Evolutionary conservation across 2,329 filamentous ascomycete genomes (phyloP).

Genomic region (Botrytis elliptica): DNA sequence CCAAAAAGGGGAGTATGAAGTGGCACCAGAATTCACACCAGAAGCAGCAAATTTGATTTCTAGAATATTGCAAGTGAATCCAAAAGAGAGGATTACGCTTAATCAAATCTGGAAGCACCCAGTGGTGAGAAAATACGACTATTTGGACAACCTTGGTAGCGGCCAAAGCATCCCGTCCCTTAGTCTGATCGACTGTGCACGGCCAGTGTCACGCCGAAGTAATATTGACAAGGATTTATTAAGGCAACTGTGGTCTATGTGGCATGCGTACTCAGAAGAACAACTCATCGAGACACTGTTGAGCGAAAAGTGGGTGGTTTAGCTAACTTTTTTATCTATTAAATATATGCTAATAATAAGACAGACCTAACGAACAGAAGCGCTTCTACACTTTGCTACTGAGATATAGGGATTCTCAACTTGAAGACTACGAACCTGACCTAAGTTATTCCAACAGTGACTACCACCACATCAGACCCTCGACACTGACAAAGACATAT

Average conservation of each 20-base stretch:
- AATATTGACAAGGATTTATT: slow-evolving; percentile 81
- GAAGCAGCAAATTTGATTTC: slow-evolving; percentile 77
- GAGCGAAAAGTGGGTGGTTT: slow-evolving; percentile 56
- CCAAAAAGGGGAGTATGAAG: slow-evolving; percentile 57
- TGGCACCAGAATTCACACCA: slow-evolving; percentile 55
- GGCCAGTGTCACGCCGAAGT: slow-evolving; percentile 56
- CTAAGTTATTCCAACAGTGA: slow-evolving; percentile 86
- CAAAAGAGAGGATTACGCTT: slow-evolving; percentile 75
- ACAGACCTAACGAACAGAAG: slow-evolving; percentile 82
- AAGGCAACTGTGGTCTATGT: slow-evolving; percentile 82
- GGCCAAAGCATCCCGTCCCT: slow-evolving; percentile 51
- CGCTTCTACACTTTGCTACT: slow-evolving; percentile 85
- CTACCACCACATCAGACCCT: slow-evolving; percentile 74
- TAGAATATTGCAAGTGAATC: slow-evolving; percentile 76
- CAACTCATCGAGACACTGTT: slow-evolving; percentile 68
- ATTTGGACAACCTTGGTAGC: slow-evolving; percentile 57
- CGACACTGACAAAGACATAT: slow-evolving; percentile 57
- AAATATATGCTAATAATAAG: not conserved
- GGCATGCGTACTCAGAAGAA: slow-evolving; percentile 80
- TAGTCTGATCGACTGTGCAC: slow-evolving; percentile 59
- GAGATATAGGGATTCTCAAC: slow-evolving; percentile 77
- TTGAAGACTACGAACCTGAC: slow-evolving; percentile 82
- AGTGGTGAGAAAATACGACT: slow-evolving; percentile 79
- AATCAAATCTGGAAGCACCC: slow-evolving; percentile 83
- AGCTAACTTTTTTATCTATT: not conserved